These are phyloP conservation scores for Hymenochaete sp. DNA, from an alignment of 1,284 basidiomycete species.

Conservation along the genomic window DNA sequence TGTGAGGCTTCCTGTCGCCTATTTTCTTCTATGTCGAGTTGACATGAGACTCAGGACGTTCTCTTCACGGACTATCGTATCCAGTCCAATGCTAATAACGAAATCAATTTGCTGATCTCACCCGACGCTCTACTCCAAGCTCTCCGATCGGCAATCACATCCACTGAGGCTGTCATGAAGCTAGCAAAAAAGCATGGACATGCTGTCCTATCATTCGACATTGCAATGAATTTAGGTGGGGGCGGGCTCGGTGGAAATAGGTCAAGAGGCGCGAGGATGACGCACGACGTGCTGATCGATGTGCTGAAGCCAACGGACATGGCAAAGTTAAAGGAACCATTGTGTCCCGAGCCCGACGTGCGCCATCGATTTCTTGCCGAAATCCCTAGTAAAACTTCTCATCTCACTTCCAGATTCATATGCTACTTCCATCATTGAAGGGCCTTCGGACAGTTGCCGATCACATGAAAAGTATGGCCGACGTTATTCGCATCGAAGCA, in stretches of 20 bases:
- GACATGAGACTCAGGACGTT: conserved; percentile 39
- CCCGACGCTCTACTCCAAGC: conserved; percentile 73
- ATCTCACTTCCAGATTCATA: conserved; percentile 52
- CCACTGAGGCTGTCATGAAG: conserved; percentile 69
- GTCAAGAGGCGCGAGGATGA: conserved; percentile 38
- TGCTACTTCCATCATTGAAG: conserved; percentile 69
- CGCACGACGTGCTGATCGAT: conserved; percentile 69
- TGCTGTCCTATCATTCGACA: conserved; percentile 68
- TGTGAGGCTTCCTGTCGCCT: conserved; percentile 22
- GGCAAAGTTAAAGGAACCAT: conserved; percentile 65
- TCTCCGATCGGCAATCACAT: conserved; percentile 52
- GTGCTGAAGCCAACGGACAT: conserved; percentile 70
- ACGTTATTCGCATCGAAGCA: conserved; percentile 64
- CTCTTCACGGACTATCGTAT: conserved; percentile 80
- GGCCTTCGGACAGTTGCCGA: conserved; percentile 77
- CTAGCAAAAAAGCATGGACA: conserved; percentile 76
- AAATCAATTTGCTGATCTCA: conserved; percentile 66
- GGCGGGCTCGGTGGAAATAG: conserved; percentile 31
- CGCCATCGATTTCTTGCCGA: conserved; percentile 22
- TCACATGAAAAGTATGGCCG: conserved; percentile 64
- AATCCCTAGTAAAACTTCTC: not conserved
- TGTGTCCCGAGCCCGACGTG: conserved; percentile 86
- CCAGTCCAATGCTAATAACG: conserved; percentile 78
- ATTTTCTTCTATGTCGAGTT: conserved; percentile 39
- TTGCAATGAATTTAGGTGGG: conserved; percentile 45